Base-by-base conservation (phyloP, 441 rosid genomes). In the Manihot esculenta region DNA sequence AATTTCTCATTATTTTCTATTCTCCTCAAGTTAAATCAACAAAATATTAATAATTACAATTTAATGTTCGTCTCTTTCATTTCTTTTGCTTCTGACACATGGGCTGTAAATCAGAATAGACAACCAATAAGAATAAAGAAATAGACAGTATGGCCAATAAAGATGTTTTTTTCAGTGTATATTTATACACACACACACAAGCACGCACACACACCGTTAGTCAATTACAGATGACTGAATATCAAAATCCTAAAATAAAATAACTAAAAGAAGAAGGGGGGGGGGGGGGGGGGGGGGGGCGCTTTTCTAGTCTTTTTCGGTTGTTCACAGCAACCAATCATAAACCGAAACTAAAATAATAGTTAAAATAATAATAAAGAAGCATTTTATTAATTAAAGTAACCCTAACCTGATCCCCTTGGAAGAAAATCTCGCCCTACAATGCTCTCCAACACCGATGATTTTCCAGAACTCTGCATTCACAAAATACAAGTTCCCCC, bases 401-500 rank as follows among this genome's bases (percentile, higher is more conserved):
- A 63, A n/a, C 59, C n/a, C 74, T 38, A 73, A 88, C 95, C 97
- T 13, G 95, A 89, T 81, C 97, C 97, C 70, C 96, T 80, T 5
- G 97, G 97, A 76, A 92, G 94, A 80, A 92, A 92, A 73, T 92
- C 97, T 62, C 96, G 80, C 10, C 94, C 96, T 24, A 92, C 97
- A 56, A 92, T 83, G 77, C 97, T 90, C 88, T 92, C 96, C 78
- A 92, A 79, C 74, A 92, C 96, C 21, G 97, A 92, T 24, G 96
- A 90, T 72, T 92, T 92, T 56, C 96, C 97, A 47, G 97, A 92
- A 74, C 94, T 90, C 97, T 92, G 72, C 80, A 81, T 27, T 30
- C 71, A 66, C 14, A 51, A 27, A 38, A 41, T 14, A 60, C 20
- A 57, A 64, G 23, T 27, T 0, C 6, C 50, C 64, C 26, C 55